Conservation (phyloP, 2,329 filamentous ascomycete species). For the Coniochaeta sp. region DNA sequence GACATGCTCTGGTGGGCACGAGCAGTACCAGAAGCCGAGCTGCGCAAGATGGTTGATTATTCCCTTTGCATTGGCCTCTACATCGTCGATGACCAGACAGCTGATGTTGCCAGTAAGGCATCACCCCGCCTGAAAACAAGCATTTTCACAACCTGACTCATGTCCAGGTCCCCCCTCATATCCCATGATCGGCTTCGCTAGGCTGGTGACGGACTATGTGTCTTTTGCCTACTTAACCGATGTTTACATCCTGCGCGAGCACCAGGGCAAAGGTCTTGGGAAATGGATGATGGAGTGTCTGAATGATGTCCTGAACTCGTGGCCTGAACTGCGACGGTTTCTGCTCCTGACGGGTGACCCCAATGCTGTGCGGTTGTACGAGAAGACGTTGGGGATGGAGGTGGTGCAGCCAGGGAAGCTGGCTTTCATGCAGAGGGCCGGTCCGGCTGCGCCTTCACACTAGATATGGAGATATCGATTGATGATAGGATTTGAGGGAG, state of each 20-base stretch:
- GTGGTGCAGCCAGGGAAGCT: conserved; percentile 29
- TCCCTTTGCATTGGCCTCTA: conserved; percentile 56
- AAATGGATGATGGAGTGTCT: conserved; percentile 57
- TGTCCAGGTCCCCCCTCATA: neutral
- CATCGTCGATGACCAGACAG: conserved; percentile 11
- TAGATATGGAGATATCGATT: neutral
- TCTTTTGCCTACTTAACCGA: conserved; percentile 65
- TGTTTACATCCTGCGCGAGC: conserved; percentile 53
- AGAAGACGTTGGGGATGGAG: conserved; percentile 35
- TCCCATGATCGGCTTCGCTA: conserved; percentile 44
- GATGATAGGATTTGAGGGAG: neutral
- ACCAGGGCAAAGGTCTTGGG: conserved; percentile 55
- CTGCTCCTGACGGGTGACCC: conserved; percentile 42
- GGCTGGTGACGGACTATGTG: conserved; percentile 62
- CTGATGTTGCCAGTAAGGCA: conserved; percentile 21
- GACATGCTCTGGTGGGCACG: conserved; percentile 56
- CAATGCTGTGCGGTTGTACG: conserved; percentile 33
- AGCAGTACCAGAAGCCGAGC: conserved; percentile 35
- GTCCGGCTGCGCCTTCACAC: conserved; percentile 1
- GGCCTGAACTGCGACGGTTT: conserved; percentile 52
- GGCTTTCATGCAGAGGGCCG: conserved; percentile 12
- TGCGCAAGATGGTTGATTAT: conserved; percentile 46
- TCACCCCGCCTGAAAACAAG: conserved; percentile 5
- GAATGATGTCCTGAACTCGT: conserved; percentile 45
- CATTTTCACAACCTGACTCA: conserved; percentile 2